Conservation (phyloP, 164 flowering plant genomes). For the Umbellularia californica region DNA sequence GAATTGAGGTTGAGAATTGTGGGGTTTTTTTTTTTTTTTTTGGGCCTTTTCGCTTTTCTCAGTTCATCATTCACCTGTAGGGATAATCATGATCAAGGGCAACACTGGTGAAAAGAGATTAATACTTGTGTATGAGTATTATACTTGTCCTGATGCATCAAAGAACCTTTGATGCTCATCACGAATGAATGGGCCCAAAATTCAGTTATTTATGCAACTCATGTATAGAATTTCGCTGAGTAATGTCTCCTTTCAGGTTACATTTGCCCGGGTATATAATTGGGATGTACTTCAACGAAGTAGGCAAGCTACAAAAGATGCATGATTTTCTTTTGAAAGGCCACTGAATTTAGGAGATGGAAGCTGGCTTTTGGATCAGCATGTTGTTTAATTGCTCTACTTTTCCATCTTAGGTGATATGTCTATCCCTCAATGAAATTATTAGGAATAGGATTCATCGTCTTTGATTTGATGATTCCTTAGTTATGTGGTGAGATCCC, state of each 20-base stretch:
- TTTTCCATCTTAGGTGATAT: background rate
- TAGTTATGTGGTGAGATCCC: background rate
- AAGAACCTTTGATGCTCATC: no score
- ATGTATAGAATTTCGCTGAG: no score
- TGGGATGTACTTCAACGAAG: slow-evolving; percentile 93
- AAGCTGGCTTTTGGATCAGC: background rate
- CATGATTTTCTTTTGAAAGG: slow-evolving; percentile 5
- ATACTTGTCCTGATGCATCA: no score
- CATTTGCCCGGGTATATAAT: slow-evolving; percentile 83
- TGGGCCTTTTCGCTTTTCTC: no score
- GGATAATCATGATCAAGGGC: no score
- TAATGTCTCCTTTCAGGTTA: slow-evolving; percentile 46
- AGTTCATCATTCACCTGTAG: no score
- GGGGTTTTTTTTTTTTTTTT: no score
- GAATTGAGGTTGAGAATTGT: no score
- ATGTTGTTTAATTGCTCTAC: background rate
- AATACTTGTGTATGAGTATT: no score
- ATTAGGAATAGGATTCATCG: background rate
- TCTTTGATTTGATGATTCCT: background rate
- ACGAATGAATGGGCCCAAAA: no score
- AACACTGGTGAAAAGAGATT: background rate
- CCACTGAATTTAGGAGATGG: background rate
- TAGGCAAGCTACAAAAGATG: slow-evolving; percentile 42
- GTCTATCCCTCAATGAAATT: background rate
- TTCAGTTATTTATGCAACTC: no score